A percentile compares a stretch with the other conserved stretches of the same genome.
These are phyloP conservation scores for Serendipita sp. DNA, from an alignment of 768 basidiomycete genomes.

Conservation along the genomic window DNA sequence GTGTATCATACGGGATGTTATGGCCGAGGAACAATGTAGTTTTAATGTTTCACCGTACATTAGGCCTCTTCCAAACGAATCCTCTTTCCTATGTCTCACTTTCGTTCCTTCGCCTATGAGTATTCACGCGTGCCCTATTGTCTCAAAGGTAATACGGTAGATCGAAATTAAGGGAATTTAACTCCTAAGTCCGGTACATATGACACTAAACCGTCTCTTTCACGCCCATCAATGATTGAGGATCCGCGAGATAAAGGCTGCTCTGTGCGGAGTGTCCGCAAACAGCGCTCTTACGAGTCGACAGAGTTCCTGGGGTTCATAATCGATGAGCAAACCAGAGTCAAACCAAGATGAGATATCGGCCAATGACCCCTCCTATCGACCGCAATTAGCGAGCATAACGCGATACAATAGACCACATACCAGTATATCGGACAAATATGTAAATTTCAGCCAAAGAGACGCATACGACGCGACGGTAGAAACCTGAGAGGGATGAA, in stretches of 20 bases:
- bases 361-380: conserved; percentile 76
- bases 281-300: conserved; percentile 74
- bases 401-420: conserved; percentile 17
- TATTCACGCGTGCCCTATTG: no score
- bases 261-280: conserved; percentile 67
- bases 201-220: no score
- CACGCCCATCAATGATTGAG: no score
- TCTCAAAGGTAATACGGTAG: no score
- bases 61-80: no score
- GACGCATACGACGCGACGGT: conserved; percentile 76
- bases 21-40: no score
- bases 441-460: conserved; percentile 88
- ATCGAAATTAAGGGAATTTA: no score
- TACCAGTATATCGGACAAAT: conserved; percentile 81
- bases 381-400: conserved; percentile 2
- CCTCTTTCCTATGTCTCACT: no score
- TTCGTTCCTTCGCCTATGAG: no score
- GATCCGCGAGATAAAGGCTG: conserved; percentile 39
- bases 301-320: conserved; percentile 66
- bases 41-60: no score
- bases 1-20: no score
- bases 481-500: conserved; percentile 32
- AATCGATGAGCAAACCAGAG: conserved; percentile 79
- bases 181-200: no score
- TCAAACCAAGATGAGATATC: conserved; percentile 88